Base-by-base conservation (phyloP, 2,329 filamentous ascomycete genomes). In the Exophiala sp. region DNA sequence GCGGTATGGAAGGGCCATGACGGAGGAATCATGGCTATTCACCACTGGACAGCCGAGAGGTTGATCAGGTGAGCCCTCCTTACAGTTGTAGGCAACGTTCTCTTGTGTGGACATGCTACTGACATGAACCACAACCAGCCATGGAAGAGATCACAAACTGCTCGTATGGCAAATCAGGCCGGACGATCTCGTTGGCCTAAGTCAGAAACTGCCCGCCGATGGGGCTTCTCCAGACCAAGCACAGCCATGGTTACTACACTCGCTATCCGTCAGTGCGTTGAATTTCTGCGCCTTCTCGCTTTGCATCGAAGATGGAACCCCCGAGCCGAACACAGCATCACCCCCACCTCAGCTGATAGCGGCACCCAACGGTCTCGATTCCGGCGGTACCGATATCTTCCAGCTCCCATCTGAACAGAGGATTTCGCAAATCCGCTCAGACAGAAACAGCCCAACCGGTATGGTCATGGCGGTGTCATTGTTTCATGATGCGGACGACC, bases 211-310 rank as follows among this genome's bases (percentile, higher is more conserved):
- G 10, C 91, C 91, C 0, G 77, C 91, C 24, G 87, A 94, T 22
- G 54, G 69, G 71, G 40, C 71, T 65, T 1, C 66, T 65, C 22
- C 69, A 66, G 39, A 66, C 66, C 43, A 77, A 71, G 56, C 27
- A 13, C 77, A 83, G 61, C 93, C 93, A 23, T 95, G 88, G 88
- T 72, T 96, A n/a, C 68, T 95, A 18, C 80, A 95, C 67, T 78
- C 86, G 2, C 71, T 98, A 3, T 76, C 86, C 3, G 88, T 97
- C 37, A 96, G 96, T 63, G 88, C 91, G 1, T 79, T 97, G 71
- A 98, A 97, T 64, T 98, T 97, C 65, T 98, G 93, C 65, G 78
- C 85, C 1, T 95, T 95, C 65, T 77, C 85, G 1, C 75, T 77
- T 54, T 83, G 83, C 63, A 52, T 72, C 52, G 64, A 68, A 56